A percentile compares a stretch with the other conserved stretches of the same genome.
Evolutionary conservation across 768 basidiomycete species (phyloP).

Genomic region (Boletus tomentosulus): DNA sequence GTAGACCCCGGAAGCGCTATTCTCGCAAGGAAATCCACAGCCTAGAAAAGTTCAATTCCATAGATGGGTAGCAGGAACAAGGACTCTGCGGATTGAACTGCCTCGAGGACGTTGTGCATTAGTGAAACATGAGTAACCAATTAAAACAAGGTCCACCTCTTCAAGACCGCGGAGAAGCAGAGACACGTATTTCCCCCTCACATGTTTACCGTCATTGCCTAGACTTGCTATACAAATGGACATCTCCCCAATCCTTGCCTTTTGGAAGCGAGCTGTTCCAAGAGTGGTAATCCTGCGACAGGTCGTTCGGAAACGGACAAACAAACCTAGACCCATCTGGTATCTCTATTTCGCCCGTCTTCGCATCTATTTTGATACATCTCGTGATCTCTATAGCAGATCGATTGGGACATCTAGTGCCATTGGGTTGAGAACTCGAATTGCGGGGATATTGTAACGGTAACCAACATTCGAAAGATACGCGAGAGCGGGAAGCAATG

Average conservation of each 20-base stretch:
- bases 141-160: conserved; percentile 7
- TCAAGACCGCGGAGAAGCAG: conserved; percentile 22
- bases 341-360: conserved; percentile 49
- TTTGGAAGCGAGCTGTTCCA: conserved; percentile 28
- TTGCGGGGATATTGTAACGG: neutral
- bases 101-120: conserved; percentile 18
- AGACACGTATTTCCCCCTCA: conserved; percentile 5
- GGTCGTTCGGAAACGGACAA: conserved; percentile 4
- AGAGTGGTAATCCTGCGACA: conserved; percentile 7
- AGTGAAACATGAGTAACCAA: conserved; percentile 24
- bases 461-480: conserved; percentile 64
- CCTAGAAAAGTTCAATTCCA: conserved; percentile 13
- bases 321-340: conserved; percentile 42
- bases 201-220: conserved; percentile 8
- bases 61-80: conserved; percentile 30
- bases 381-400: conserved; percentile 72
- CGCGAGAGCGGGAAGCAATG: conserved; percentile 74
- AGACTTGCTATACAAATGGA: conserved; percentile 21
- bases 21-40: neutral
- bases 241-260: conserved; percentile 34
- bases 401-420: conserved; percentile 54
- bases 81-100: conserved; percentile 21
- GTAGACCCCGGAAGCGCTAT: conserved; percentile 13
- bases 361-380: conserved; percentile 43
- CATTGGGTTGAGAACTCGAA: conserved; percentile 4